A percentile compares a stretch with the other conserved stretches of the same genome.
phyloP scores from a whole-genome alignment of 164 flowering plant genomes.

The Warburgia ugandensis region DNA sequence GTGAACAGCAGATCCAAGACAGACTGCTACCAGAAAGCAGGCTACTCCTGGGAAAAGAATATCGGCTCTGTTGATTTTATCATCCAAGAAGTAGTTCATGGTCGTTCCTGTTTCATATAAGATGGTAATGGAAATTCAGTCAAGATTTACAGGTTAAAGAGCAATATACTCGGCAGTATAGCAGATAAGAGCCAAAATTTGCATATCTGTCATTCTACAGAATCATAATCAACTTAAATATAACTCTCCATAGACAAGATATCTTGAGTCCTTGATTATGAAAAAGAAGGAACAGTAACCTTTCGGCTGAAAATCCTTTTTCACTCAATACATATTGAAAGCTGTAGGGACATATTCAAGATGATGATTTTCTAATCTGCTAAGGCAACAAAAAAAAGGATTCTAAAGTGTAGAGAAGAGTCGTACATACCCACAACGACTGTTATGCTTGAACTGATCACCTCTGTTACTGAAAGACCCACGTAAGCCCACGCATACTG shows the following conservation, averaged over 20 bases:
- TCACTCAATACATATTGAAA: too few relatives aligned
- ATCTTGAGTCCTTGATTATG: too few relatives aligned
- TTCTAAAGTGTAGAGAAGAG: neutral
- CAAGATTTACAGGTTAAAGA: neutral
- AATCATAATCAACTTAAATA: too few relatives aligned
- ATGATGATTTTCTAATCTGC: too few relatives aligned
- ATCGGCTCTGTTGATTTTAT: conserved; percentile 66
- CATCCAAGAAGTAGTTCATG: conserved; percentile 84
- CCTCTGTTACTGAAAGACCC: conserved; percentile 78
- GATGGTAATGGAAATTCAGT: too few relatives aligned
- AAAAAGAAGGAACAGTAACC: too few relatives aligned
- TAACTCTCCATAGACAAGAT: too few relatives aligned
- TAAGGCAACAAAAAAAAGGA: neutral
- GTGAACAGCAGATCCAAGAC: conserved; percentile 72
- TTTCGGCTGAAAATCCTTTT: too few relatives aligned
- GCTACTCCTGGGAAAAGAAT: conserved; percentile 90
- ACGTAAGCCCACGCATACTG: conserved; percentile 91
- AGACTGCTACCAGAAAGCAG: conserved; percentile 72
- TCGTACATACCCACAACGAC: conserved; percentile 61
- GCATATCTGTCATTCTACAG: too few relatives aligned
- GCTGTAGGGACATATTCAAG: too few relatives aligned
- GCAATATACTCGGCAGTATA: neutral
- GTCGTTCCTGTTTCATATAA: conserved; percentile 56
- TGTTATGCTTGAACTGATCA: conserved; percentile 61
- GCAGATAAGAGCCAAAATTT: too few relatives aligned